A percentile compares a stretch with the other conserved stretches of the same genome.
These are phyloP conservation scores for Phytopythium ostracodes DNA, from an alignment of 352 stramenopile genomes.

Conservation along the genomic window DNA sequence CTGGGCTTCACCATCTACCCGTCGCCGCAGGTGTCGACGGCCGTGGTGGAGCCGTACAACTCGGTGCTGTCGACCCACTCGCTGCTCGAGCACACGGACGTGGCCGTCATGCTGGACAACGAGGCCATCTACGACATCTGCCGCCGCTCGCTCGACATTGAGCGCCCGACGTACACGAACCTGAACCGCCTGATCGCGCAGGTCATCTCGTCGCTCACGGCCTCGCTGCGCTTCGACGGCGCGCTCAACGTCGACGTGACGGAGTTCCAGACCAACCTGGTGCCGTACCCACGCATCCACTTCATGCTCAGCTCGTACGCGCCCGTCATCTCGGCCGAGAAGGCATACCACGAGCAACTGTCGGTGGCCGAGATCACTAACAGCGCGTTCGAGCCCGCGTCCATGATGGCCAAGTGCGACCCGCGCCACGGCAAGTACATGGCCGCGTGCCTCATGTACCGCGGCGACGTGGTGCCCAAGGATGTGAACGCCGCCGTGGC, in stretches of 20 bases:
- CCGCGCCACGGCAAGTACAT: conserved; percentile 99
- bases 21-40: conserved; percentile 94
- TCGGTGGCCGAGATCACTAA: conserved; percentile 99
- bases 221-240: conserved; percentile 97
- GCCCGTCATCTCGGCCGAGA: conserved; percentile 97
- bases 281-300: conserved; percentile 98
- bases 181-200: conserved; percentile 98
- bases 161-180: conserved; percentile 99
- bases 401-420: conserved; percentile 99
- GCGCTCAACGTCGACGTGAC: conserved; percentile 98
- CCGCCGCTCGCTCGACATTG: conserved; percentile 96
- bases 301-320: conserved; percentile 99
- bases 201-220: conserved; percentile 97
- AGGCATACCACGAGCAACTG: conserved; percentile 97
- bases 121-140: conserved; percentile 99
- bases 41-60: conserved; percentile 98
- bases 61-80: conserved; percentile 96
- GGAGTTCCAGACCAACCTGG: conserved; percentile 99
- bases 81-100: conserved; percentile 97
- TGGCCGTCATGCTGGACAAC: conserved; percentile 98
- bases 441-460: conserved; percentile 98
- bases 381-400: conserved; percentile 95
- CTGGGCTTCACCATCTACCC: conserved; percentile 98
- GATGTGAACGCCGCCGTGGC: no score
- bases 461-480: conserved; percentile 94